Conservation (phyloP, 345 rosid species). For the Moricandia arvensis region DNA sequence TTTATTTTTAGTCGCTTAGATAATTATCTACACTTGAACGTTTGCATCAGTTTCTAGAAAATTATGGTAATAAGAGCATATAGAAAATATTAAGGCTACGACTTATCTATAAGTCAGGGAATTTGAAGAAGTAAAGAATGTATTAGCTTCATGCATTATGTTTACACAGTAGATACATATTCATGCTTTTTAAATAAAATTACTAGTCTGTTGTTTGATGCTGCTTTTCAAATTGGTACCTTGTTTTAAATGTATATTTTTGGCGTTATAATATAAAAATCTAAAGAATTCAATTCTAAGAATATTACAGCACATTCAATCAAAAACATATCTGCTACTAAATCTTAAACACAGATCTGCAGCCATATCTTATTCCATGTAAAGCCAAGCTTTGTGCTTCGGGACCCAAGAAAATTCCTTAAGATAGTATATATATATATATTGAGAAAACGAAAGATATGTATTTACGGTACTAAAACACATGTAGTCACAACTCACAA, state of each 20-base stretch:
- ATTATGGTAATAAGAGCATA: not conserved
- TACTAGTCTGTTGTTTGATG: not conserved
- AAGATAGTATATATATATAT: not conserved
- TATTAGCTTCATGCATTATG: not conserved
- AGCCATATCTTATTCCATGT: constrained; percentile 35
- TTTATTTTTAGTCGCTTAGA: not conserved
- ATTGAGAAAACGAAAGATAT: not conserved
- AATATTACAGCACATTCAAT: constrained; percentile 22
- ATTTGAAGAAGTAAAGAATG: not conserved
- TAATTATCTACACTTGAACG: not conserved
- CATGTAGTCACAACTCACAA: constrained; percentile 1
- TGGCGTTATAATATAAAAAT: constrained; percentile 7
- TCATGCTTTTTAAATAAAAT: not conserved
- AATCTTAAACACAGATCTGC: constrained; percentile 40
- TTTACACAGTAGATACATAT: not conserved
- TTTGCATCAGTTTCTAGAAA: not conserved
- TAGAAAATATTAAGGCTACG: not conserved
- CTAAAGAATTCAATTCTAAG: not conserved
- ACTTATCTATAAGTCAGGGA: not conserved
- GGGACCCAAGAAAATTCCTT: constrained; percentile 10
- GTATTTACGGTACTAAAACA: constrained; percentile 4
- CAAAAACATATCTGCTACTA: constrained; percentile 34
- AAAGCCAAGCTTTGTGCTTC: constrained; percentile 35
- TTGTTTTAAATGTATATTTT: not conserved
- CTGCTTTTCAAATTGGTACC: constrained; percentile 3